Conservation (phyloP, 2,329 filamentous ascomycete genomes). For the Alternaria ventricosa region DNA sequence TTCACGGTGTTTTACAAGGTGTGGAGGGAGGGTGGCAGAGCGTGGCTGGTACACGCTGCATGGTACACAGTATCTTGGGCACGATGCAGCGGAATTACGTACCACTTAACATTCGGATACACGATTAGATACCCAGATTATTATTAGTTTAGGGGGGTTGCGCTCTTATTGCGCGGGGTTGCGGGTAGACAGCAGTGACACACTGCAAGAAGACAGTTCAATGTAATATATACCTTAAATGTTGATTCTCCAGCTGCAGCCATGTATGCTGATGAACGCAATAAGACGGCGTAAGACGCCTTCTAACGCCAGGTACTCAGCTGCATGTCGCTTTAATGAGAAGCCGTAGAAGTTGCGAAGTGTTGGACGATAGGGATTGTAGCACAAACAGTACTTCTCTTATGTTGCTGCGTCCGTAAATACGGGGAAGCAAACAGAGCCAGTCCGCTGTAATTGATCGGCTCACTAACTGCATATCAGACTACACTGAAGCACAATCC, state of each 20-base stretch:
- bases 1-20: not conserved
- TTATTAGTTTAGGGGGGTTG: not conserved
- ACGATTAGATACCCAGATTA: not conserved
- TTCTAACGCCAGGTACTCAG: not conserved
- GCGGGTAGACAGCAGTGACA: not conserved
- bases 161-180: not conserved
- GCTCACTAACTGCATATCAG: too few species aligned
- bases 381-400: not conserved
- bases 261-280: not conserved
- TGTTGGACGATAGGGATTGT: not conserved
- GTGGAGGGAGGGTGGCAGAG: not conserved
- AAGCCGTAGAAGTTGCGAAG: not conserved
- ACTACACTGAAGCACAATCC: too few species aligned
- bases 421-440: not conserved
- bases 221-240: not conserved
- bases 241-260: not conserved
- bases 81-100: not conserved
- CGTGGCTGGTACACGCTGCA: not conserved
- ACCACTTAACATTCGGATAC: not conserved
- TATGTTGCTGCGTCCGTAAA: too few species aligned
- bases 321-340: not conserved
- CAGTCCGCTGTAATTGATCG: not conserved
- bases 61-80: not conserved
- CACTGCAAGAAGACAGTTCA: not conserved
- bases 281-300: not conserved